Base-by-base conservation (phyloP, 202 grass and related monocot genomes). In the Schoenoplectus tabernaemontani region DNA sequence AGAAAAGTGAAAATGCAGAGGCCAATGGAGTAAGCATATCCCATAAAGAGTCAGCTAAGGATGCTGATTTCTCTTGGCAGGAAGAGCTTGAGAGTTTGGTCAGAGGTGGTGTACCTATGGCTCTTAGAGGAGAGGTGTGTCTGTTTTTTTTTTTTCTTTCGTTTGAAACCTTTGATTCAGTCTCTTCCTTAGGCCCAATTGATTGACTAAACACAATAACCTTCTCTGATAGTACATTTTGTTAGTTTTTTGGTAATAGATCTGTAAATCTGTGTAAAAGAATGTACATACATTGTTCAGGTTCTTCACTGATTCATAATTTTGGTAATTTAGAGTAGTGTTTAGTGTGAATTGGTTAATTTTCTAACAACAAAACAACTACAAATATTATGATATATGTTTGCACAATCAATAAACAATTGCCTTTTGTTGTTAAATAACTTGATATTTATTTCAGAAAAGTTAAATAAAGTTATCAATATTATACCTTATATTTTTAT, bases 111-210 rank as follows among this genome's bases (percentile, higher is more conserved):
- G 81, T 98, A 51, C 91, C 95, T 82, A 92, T 92, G 83, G 86
- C 89, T 89, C 89, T 98, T 64, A 92, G 95, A 95, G 95, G 91
- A 86, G 89, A 98, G 95, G 95, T 98, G 62, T 59, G 64, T 37
- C 51, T n/a, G n/a, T n/a, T n/a, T n/a, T n/a, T n/a, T n/a, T n/a
- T n/a, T 38, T 65, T n/a, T n/a, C n/a, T 39, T n/a, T n/a, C 64
- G 22, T 72, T 32, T 72, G 43, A 72, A 56, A 50, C 15, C 22
- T 80, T n/a, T 80, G 3, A 79, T 58, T 77, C 32, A 2, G 59
- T 24, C 11, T 77, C 30, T 59, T 77, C 46, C 20, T 34, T 50
- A 53, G 7, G 22, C 39, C 59, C 11, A 15, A 54, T 33, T 19
- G 70, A 75, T 19, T 75, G 7, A 15, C 28, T 47, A 34, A 75